These are phyloP conservation scores for Pleurotus djamor DNA, from an alignment of 768 basidiomycete species.

Conservation along the genomic window DNA sequence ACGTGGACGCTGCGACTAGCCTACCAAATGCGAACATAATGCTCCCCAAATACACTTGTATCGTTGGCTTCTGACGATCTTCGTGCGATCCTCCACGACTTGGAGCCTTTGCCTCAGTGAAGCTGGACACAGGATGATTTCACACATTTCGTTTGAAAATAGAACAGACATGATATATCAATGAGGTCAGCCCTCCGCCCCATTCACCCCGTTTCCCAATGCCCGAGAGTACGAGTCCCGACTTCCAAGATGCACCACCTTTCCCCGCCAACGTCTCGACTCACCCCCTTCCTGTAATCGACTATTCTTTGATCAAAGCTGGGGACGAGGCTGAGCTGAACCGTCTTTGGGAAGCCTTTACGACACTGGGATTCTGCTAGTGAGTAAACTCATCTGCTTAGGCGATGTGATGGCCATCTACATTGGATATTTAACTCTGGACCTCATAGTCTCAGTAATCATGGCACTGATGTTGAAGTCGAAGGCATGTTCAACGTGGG, in stretches of 20 bases:
- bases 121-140: too few species aligned
- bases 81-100: too few species aligned
- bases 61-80: too few species aligned
- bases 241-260: slow-evolving; percentile 15
- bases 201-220: too few species aligned
- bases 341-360: slow-evolving; percentile 38
- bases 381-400: slow-evolving; percentile 19
- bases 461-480: slow-evolving; percentile 35
- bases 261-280: slow-evolving; percentile 40
- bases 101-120: too few species aligned
- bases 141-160: too few species aligned
- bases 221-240: too few species aligned
- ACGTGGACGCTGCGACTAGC: too few species aligned
- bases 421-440: not conserved
- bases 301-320: slow-evolving; percentile 32
- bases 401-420: not conserved
- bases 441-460: slow-evolving; percentile 34
- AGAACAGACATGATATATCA: too few species aligned
- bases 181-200: too few species aligned
- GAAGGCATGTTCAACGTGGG: slow-evolving; percentile 40
- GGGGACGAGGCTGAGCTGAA: slow-evolving; percentile 34
- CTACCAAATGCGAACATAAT: too few species aligned
- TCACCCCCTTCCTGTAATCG: slow-evolving; percentile 40
- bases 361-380: slow-evolving; percentile 50
- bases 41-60: too few species aligned